Evolutionary conservation across 1,139 yeast genomes (phyloP).

Genomic region (Saccharomyces hybrid): DNA sequence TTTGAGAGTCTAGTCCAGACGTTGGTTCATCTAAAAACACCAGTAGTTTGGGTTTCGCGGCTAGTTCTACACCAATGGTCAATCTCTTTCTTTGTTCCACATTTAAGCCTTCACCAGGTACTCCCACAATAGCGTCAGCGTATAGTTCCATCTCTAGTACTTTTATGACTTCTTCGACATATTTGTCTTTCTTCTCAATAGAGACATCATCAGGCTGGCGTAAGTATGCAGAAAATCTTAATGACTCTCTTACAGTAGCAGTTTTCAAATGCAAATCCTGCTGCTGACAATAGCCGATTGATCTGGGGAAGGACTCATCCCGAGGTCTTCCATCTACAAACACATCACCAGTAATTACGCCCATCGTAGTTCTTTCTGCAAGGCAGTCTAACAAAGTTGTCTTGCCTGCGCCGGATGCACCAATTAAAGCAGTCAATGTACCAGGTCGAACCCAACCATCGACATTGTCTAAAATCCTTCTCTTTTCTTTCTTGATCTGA

Average conservation of each 20-base stretch:
- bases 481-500: conserved; percentile 28
- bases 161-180: conserved; percentile 44
- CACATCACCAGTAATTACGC: conserved; percentile 52
- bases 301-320: conserved; percentile 42
- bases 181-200: conserved; percentile 40
- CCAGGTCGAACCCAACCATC: conserved; percentile 49
- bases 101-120: conserved; percentile 46
- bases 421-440: conserved; percentile 54
- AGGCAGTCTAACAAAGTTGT: conserved; percentile 53
- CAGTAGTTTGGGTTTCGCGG: conserved; percentile 43
- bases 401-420: conserved; percentile 68
- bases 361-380: conserved; percentile 46
- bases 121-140: conserved; percentile 51
- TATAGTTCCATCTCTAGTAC: conserved; percentile 45
- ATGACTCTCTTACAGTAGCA: conserved; percentile 49
- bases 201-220: conserved; percentile 43
- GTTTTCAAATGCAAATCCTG: conserved; percentile 50
- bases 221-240: conserved; percentile 46
- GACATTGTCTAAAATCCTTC: conserved; percentile 38
- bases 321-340: conserved; percentile 45
- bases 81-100: conserved; percentile 56
- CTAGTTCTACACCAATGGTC: conserved; percentile 50
- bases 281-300: conserved; percentile 55
- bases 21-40: conserved; percentile 47
- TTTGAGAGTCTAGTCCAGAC: conserved; percentile 47